These are phyloP conservation scores for Saccharomycopsis fibuligera DNA, from an alignment of 805 yeast species.

Conservation along the genomic window DNA sequence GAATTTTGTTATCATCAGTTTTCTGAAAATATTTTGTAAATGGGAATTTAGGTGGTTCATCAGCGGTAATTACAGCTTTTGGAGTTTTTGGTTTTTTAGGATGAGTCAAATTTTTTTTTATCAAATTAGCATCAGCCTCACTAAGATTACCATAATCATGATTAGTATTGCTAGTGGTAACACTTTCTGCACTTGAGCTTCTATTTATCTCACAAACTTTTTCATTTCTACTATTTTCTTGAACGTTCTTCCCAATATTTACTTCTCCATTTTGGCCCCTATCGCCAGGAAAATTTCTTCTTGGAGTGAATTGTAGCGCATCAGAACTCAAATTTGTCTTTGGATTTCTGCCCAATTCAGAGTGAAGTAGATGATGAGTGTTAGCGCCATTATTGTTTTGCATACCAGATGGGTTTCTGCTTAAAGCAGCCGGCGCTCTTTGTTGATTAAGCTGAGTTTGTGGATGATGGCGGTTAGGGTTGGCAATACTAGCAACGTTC, in stretches of 20 bases:
- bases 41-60: slow-evolving; percentile 32
- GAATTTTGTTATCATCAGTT: slow-evolving; percentile 78
- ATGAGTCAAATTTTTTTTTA: slow-evolving; percentile 1
- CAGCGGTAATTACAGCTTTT: slow-evolving; percentile 5
- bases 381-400: background rate
- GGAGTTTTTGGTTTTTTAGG: background rate
- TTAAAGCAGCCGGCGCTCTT: background rate
- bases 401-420: background rate
- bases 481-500: background rate
- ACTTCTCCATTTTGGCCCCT: background rate
- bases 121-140: slow-evolving; percentile 4
- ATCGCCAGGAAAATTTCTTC: background rate
- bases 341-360: background rate
- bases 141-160: slow-evolving; percentile 2
- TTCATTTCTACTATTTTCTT: background rate
- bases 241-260: background rate
- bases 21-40: slow-evolving; percentile 66
- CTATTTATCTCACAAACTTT: background rate
- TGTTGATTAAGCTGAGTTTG: slow-evolving; percentile 17
- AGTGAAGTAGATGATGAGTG: too few species aligned
- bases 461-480: background rate
- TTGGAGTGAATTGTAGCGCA: slow-evolving; percentile 4
- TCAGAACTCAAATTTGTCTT: background rate
- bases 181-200: slow-evolving; percentile 5
- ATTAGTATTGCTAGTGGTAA: too few species aligned